Evolutionary conservation across 2,329 filamentous ascomycete genomes (phyloP), one percentile per base, ranked within the genome.

Genomic region (Bipolaris zeicola): DNA sequence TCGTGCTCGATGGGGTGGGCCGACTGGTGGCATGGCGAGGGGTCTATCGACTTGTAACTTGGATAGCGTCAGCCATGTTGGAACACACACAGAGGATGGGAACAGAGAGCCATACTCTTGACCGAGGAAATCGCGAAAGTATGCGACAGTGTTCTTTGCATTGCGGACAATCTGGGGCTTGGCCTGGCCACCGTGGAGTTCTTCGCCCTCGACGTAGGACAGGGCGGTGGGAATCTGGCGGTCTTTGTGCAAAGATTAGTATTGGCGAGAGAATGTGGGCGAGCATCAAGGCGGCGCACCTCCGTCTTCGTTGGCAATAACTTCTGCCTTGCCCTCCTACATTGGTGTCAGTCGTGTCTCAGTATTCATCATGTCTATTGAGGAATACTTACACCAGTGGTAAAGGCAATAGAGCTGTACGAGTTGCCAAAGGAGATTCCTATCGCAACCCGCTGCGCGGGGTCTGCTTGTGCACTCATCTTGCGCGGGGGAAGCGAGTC

Each of bases 221-320:
- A 99, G 83, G 68, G 96, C 87, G 41, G 92, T 91, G 65, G 95
- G 95, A 65, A 99, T 99, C 79, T 98, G 94, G 78, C 95, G 93
- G 80, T 99, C 95, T 94, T 50, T 31, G 16, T 42, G 39, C 20
- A 65, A 58, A 58, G 58, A 38, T 55, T 41, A 50, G 55, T 53
- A 53, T 49, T 47, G 51, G 34, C 36, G 52, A 47, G 28, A 48
- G 28, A 48, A 31, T 10, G 16, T 43, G 53, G 46, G 50, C 34
- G 31, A 44, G 55, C 36, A 47, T 43, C 57, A 42, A 39, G 52
- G 43, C 50, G 24, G 79, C 87, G 73, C 77, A 92, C 91, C 91
- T 83, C 95, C 95, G 75, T 98, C 95, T 82, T 98, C 95, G 81
- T 99, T 98, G 74, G 95, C 95, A 80, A 99, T 98, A 63, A 99